Evolutionary conservation across 805 yeast species (phyloP), one percentile per base, ranked within the genome.

Genomic region (Candida boleticola): DNA sequence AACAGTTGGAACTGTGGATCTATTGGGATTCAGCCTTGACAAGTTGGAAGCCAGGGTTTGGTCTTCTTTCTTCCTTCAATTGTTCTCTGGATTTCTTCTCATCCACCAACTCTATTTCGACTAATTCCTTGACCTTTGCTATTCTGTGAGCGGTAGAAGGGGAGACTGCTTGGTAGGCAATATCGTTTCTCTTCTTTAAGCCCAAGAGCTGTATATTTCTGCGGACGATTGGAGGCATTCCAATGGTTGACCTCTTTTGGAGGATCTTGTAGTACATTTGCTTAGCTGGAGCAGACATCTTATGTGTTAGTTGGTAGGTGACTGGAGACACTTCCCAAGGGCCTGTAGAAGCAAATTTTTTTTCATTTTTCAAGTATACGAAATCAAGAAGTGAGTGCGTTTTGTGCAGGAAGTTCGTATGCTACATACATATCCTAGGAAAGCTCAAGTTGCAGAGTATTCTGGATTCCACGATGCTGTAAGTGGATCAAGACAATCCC

Each of bases 101-200:
- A 34, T 80, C 82, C 9, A 84, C 80, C 29, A 89, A 67, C 52
- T 89, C 92, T 22, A 92, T 93, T 37, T 77, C 78, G 6, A 92
- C 90, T 43, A 92, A 71, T 61, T 92, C 97, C 63, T 92, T 92
- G 36, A 92, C 87, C 45, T 76, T 71, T 25, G 88, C 79, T 43
- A 92, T 74, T 71, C 83, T 82, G 61, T 96, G 96, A 3, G 98
- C 97, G 45, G 83, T 77, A 26, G 83, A 78, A 13, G 95, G 89
- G 10, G 84, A 74, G 3, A 86, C 88, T 36, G 68, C 65, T 54
- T 82, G 90, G 64, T 84, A 90, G 2, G 80, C 82, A 1, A 83
- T 77, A 30, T 82, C 82, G 40, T 90, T 87, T 53, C 93, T 80
- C 53, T 74, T 80, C 41, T 73, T 77, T 40, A 92, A 77, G 0